Conservation (phyloP, 805 yeast species). For the Candida broadrunensis region DNA sequence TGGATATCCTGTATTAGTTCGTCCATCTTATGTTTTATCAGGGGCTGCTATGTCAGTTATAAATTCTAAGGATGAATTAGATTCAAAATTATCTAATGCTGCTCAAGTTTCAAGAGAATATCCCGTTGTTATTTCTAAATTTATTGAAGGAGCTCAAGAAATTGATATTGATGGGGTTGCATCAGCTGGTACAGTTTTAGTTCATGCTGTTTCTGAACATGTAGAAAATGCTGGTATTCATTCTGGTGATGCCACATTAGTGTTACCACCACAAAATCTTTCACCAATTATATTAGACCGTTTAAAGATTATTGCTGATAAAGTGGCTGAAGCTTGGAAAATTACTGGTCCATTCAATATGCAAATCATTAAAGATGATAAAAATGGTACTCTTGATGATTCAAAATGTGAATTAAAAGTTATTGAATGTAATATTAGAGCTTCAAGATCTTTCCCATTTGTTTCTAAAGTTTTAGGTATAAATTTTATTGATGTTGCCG, state of each 20-base stretch:
- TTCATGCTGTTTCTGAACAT: constrained; percentile 96
- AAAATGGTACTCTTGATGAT: constrained; percentile 53
- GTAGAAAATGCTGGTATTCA: constrained; percentile 99
- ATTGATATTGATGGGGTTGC: constrained; percentile 98
- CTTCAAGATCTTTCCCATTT: constrained; percentile 98
- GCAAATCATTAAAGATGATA: constrained; percentile 85
- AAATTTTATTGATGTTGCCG: constrained; percentile 93
- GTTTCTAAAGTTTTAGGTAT: constrained; percentile 95
- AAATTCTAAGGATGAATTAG: constrained; percentile 73
- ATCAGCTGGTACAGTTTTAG: constrained; percentile 77
- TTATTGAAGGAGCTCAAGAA: constrained; percentile 93
- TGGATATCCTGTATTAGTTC: constrained; percentile 91
- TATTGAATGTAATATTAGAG: constrained; percentile 97
- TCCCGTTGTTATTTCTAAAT: constrained; percentile 96
- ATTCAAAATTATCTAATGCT: constrained; percentile 78
- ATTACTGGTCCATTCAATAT: constrained; percentile 98
- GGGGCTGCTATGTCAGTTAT: constrained; percentile 99
- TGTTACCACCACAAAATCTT: constrained; percentile 86
- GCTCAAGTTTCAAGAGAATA: constrained; percentile 92
- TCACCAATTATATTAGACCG: constrained; percentile 64
- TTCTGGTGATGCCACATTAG: constrained; percentile 96
- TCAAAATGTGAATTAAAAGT: constrained; percentile 74
- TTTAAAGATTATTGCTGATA: constrained; percentile 84
- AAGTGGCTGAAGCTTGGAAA: constrained; percentile 91
- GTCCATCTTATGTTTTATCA: constrained; percentile 95